Conservation (phyloP, 257 asterid species). For the Fraxinus pennsylvanica region DNA sequence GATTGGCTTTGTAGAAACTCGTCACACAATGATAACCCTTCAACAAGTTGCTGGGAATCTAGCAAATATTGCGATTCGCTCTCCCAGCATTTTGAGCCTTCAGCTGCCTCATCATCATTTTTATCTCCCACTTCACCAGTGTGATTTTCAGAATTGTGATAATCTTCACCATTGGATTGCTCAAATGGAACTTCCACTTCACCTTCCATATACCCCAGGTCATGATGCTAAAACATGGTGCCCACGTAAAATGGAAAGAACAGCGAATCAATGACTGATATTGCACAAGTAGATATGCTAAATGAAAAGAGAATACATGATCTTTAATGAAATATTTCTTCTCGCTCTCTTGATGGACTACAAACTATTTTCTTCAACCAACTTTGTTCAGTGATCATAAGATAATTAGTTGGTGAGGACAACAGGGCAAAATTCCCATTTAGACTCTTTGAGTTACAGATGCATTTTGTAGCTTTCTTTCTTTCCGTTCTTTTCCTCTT, state of each 20-base stretch:
- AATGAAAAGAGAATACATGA: not conserved
- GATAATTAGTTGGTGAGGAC: too few species aligned
- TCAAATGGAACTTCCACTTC: slow-evolving; percentile 38
- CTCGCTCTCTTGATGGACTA: too few species aligned
- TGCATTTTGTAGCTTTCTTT: not conserved
- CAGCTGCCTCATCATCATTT: slow-evolving; percentile 36
- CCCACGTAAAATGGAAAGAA: not conserved
- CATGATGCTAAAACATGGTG: slow-evolving; percentile 36
- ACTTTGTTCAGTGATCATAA: too few species aligned
- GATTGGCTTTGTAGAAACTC: slow-evolving; percentile 90
- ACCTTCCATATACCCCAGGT: slow-evolving; percentile 35
- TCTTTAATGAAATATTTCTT: not conserved
- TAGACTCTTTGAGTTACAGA: not conserved
- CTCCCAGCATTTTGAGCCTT: slow-evolving; percentile 74
- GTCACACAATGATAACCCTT: slow-evolving; percentile 76
- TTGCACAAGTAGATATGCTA: not conserved
- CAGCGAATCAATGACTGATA: not conserved
- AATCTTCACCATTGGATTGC: slow-evolving; percentile 31
- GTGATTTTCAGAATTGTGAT: slow-evolving; percentile 28
- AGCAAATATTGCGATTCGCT: slow-evolving; percentile 64
- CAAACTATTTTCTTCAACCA: too few species aligned
- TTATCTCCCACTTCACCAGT: slow-evolving; percentile 32
- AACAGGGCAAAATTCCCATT: too few species aligned
- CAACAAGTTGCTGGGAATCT: slow-evolving; percentile 86
- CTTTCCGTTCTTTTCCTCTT: not conserved